These are phyloP conservation scores for Plectosphaerella sp. DNA, from an alignment of 2,329 filamentous ascomycete genomes.

Conservation along the genomic window DNA sequence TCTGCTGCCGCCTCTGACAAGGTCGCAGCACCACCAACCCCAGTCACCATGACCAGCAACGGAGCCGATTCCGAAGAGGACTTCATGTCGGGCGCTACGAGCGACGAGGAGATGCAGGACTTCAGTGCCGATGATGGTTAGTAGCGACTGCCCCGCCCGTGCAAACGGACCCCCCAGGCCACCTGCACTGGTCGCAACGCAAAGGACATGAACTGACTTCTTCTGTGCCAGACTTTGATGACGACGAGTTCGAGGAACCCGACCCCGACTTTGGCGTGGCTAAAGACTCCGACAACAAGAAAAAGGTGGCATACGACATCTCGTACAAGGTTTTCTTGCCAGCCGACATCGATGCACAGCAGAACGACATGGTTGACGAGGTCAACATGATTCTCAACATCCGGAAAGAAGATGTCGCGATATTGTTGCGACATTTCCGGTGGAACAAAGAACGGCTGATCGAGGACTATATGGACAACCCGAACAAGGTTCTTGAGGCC, in stretches of 20 bases:
- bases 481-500: conserved; percentile 73
- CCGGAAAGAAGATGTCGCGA: conserved; percentile 83
- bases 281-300: conserved; percentile 65
- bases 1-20: conserved; percentile 37
- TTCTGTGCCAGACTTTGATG: conserved; percentile 43
- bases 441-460: conserved; percentile 97
- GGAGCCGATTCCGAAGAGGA: conserved; percentile 96
- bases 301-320: conserved; percentile 74
- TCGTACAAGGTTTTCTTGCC: conserved; percentile 80
- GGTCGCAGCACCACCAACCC: conserved; percentile 50
- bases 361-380: conserved; percentile 81
- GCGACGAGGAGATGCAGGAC: conserved; percentile 70
- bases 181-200: too few relatives aligned
- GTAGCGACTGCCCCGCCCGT: conserved; percentile 1
- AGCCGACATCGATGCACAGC: conserved; percentile 75
- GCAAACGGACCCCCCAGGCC: too few relatives aligned
- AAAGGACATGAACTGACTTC: neutral
- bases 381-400: conserved; percentile 89
- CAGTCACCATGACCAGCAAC: conserved; percentile 47
- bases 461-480: conserved; percentile 92
- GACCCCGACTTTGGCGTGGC: conserved; percentile 49
- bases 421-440: conserved; percentile 80
- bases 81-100: conserved; percentile 80
- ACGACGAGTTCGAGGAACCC: conserved; percentile 54
- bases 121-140: conserved; percentile 66